Conservation (phyloP, 164 flowering plant genomes). For the Protea cynaroides region DNA sequence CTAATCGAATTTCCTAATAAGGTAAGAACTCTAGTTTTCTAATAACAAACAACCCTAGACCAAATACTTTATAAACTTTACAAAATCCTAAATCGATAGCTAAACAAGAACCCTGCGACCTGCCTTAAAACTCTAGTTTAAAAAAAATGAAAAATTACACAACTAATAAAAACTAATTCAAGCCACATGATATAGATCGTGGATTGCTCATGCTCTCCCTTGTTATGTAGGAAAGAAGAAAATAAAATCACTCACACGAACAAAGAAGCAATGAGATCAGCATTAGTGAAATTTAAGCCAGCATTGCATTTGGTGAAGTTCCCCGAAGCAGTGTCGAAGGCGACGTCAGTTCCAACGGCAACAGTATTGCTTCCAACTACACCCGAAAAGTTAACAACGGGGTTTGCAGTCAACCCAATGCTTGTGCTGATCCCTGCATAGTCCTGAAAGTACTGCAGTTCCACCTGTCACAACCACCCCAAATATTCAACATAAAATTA, state of each 20-base stretch:
- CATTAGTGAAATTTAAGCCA: constrained; percentile 43
- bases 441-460: constrained; percentile 69
- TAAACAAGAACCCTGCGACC: no score
- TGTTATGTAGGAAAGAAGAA: not conserved
- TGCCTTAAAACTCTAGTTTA: no score
- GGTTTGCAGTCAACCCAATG: constrained; percentile 71
- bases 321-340: constrained; percentile 63
- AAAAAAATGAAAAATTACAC: no score
- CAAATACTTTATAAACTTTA: no score
- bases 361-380: constrained; percentile 47
- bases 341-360: constrained; percentile 54
- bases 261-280: constrained; percentile 64
- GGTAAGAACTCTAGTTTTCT: no score
- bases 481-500: not conserved
- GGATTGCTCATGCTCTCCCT: no score
- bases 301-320: constrained; percentile 57
- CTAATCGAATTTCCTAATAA: no score
- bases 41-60: no score
- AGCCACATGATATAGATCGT: no score
- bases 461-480: constrained; percentile 35
- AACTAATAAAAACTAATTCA: no score
- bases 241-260: constrained; percentile 44
- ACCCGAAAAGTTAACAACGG: constrained; percentile 63
- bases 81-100: no score
- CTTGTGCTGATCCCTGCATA: constrained; percentile 66